Evolutionary conservation across 2,329 filamentous ascomycete species (phyloP).

Genomic region (Leptographium radiaticola): DNA sequence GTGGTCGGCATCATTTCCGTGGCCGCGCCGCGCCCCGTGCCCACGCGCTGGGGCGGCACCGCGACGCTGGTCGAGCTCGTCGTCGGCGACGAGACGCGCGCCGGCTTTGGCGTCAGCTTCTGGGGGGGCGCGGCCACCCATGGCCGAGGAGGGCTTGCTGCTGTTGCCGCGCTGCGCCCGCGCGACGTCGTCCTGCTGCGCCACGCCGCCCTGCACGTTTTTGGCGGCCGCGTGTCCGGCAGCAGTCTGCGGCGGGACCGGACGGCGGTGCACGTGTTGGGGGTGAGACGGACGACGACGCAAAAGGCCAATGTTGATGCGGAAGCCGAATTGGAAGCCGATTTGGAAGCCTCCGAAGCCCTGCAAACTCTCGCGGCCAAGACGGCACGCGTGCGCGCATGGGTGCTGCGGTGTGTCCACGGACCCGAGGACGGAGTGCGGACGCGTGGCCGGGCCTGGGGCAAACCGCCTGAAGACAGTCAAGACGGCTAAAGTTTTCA

Average conservation of each 20-base stretch:
- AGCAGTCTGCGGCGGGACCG: slow-evolving; percentile 63
- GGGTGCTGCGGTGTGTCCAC: slow-evolving; percentile 58
- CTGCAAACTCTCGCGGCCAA: slow-evolving; percentile 44
- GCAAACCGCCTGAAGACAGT: slow-evolving; percentile 17
- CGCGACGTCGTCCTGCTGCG: slow-evolving; percentile 70
- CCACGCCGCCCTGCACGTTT: slow-evolving; percentile 67
- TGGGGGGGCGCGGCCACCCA: slow-evolving; percentile 8
- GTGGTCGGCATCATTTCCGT: slow-evolving; percentile 70
- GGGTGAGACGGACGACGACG: slow-evolving; percentile 13
- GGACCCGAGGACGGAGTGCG: not conserved
- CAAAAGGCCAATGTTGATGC: too few relatives aligned
- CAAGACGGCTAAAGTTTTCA: slow-evolving; percentile 8
- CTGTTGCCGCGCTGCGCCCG: slow-evolving; percentile 37
- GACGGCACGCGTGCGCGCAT: slow-evolving; percentile 55
- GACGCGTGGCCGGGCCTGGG: slow-evolving; percentile 9
- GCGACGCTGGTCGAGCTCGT: slow-evolving; percentile 63
- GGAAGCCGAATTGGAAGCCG: not conserved
- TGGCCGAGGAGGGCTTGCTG: not conserved
- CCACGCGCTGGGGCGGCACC: slow-evolving; percentile 47
- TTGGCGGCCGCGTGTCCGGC: slow-evolving; percentile 67
- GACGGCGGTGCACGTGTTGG: slow-evolving; percentile 56
- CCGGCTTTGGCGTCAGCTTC: slow-evolving; percentile 28
- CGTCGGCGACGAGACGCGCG: slow-evolving; percentile 73
- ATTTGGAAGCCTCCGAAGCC: not conserved
- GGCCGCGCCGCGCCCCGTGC: slow-evolving; percentile 52